Evolutionary conservation across 1,284 basidiomycete genomes (phyloP).

Genomic region (Vanrija sp.): DNA sequence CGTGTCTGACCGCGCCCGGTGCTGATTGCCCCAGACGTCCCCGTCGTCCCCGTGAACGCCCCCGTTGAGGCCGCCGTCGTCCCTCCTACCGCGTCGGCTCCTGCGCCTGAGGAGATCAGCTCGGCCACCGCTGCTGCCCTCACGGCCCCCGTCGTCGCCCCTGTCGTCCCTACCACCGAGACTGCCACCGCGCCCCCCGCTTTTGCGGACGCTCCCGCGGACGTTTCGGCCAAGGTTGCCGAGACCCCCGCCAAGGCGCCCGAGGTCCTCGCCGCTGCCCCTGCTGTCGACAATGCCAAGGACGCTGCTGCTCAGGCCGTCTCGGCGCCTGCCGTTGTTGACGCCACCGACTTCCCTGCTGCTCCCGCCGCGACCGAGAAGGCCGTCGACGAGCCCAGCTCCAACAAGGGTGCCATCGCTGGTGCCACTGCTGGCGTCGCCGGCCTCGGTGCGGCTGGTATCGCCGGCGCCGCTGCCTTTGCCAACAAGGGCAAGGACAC

Average conservation of each 20-base stretch:
- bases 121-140: slow-evolving; percentile 10
- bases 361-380: slow-evolving; percentile 2
- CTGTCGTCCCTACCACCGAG: slow-evolving; percentile 2
- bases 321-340: background rate
- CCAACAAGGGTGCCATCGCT: no score
- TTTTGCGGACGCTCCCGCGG: slow-evolving; percentile 13
- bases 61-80: slow-evolving; percentile 25
- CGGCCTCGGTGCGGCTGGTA: background rate
- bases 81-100: slow-evolving; percentile 28
- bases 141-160: background rate
- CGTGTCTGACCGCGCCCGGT: background rate
- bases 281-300: background rate
- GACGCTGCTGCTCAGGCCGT: background rate
- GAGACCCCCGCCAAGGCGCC: slow-evolving; percentile 2
- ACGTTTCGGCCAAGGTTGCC: background rate
- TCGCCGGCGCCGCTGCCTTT: slow-evolving; percentile 23
- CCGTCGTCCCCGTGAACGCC: slow-evolving; percentile 8
- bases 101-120: slow-evolving; percentile 25
- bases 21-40: slow-evolving; percentile 2
- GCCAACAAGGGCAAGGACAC: slow-evolving; percentile 27
- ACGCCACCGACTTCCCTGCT: background rate
- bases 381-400: background rate
- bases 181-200: slow-evolving; percentile 24
- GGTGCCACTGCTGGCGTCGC: background rate
- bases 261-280: background rate